These are phyloP conservation scores for Aspergillus coremiiformis DNA, from an alignment of 495 filamentous ascomycete species.

Conservation along the genomic window DNA sequence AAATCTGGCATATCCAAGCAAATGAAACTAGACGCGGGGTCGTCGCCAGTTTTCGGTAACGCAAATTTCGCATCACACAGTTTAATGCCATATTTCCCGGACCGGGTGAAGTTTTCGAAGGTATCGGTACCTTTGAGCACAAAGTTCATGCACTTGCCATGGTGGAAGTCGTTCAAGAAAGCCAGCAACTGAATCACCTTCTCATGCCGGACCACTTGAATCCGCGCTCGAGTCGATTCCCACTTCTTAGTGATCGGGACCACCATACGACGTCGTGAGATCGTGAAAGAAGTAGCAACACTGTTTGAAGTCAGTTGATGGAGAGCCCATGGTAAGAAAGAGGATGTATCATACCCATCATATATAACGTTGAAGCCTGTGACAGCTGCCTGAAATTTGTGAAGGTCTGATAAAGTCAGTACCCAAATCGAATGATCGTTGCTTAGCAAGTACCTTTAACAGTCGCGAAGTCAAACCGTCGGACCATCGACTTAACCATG, in stretches of 20 bases:
- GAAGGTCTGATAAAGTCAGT: slow-evolving; percentile 52
- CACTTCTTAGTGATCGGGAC: slow-evolving; percentile 89
- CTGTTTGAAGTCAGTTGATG: neutral
- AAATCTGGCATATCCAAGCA: slow-evolving; percentile 82
- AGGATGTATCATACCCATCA: slow-evolving; percentile 45
- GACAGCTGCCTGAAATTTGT: slow-evolving; percentile 66
- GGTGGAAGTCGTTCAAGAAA: slow-evolving; percentile 72
- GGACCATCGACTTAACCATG: slow-evolving; percentile 33
- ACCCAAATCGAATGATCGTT: slow-evolving; percentile 15
- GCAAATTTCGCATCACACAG: slow-evolving; percentile 88
- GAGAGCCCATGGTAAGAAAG: neutral
- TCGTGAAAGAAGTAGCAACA: slow-evolving; percentile 60
- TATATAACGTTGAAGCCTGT: slow-evolving; percentile 72
- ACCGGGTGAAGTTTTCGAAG: slow-evolving; percentile 62
- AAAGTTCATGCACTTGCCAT: slow-evolving; percentile 83
- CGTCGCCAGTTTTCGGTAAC: slow-evolving; percentile 56
- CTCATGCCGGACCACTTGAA: slow-evolving; percentile 71
- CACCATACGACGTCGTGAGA: slow-evolving; percentile 76
- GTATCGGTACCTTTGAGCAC: slow-evolving; percentile 70
- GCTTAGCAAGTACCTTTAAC: slow-evolving; percentile 26
- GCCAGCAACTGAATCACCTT: slow-evolving; percentile 66
- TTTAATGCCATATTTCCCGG: slow-evolving; percentile 59
- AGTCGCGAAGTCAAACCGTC: slow-evolving; percentile 35
- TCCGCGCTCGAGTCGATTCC: slow-evolving; percentile 64
- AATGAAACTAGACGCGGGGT: slow-evolving; percentile 58